Evolutionary conservation across 371 early-diverging fungal species (phyloP).

Genomic region (Phascolomyces articulosus): DNA sequence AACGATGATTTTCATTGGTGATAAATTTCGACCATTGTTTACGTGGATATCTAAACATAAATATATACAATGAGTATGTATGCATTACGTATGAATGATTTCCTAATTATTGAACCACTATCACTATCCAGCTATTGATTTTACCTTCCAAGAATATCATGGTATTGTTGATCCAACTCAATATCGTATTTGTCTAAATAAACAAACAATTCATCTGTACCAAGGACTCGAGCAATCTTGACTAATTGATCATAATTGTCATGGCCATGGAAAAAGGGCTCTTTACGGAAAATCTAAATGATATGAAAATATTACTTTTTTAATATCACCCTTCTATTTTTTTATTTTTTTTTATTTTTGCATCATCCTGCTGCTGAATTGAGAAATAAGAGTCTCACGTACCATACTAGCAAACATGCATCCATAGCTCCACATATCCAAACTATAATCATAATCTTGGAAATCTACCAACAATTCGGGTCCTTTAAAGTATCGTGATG

Average conservation of each 20-base stretch:
- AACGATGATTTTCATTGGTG: constrained; percentile 87
- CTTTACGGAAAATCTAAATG: constrained; percentile 94
- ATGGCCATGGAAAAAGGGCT: constrained; percentile 99
- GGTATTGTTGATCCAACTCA: constrained; percentile 65
- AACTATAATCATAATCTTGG: constrained; percentile 97
- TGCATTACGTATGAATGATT: no score
- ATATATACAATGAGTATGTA: no score
- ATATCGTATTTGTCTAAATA: constrained; percentile 97
- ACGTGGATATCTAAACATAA: constrained; percentile 74
- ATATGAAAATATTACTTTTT: no score
- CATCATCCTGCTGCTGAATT: no score
- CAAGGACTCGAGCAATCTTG: constrained; percentile 96
- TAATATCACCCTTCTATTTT: no score
- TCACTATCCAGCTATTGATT: background rate
- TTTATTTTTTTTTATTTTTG: no score
- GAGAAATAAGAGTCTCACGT: background rate
- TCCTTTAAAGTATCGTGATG: constrained; percentile 99
- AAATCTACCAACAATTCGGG: constrained; percentile 99
- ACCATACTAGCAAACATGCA: constrained; percentile 99
- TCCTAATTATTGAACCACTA: no score
- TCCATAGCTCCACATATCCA: constrained; percentile 99
- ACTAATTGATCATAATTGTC: constrained; percentile 99
- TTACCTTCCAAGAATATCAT: constrained; percentile 16
- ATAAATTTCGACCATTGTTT: constrained; percentile 96
- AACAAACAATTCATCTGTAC: constrained; percentile 88